These are phyloP conservation scores for Eucalyptus sideroxylon DNA, from an alignment of 345 rosid genomes.

Conservation along the genomic window DNA sequence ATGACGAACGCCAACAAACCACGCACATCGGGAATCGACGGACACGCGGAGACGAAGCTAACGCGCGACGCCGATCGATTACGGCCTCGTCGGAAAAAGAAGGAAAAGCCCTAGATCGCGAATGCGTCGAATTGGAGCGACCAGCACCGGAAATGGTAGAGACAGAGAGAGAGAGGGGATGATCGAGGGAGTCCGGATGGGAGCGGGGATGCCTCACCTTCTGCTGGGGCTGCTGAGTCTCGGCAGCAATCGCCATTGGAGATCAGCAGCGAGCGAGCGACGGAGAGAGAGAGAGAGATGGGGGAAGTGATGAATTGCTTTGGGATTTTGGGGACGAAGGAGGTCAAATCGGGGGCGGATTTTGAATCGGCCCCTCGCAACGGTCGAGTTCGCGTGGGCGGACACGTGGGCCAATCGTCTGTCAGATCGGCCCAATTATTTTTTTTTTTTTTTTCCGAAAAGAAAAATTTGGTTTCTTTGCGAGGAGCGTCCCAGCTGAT, in stretches of 20 bases:
- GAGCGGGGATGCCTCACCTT: slow-evolving; percentile 20
- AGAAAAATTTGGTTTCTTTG: neutral
- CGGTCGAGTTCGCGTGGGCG: slow-evolving; percentile 39
- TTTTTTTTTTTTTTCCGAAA: neutral
- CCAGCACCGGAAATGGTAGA: neutral
- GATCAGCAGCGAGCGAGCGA: neutral
- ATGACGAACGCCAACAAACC: neutral
- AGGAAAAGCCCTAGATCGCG: neutral
- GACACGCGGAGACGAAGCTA: neutral
- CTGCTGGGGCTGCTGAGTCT: slow-evolving; percentile 37
- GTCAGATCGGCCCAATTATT: neutral
- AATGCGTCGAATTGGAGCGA: neutral
- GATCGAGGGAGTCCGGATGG: neutral
- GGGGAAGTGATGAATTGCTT: neutral
- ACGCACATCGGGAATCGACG: neutral
- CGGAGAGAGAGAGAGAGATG: neutral
- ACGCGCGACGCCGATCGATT: neutral
- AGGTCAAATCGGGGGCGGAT: neutral
- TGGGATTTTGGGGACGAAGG: neutral
- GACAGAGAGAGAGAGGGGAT: neutral
- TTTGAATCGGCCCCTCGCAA: slow-evolving; percentile 9
- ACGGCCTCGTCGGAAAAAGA: neutral
- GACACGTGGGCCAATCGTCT: slow-evolving; percentile 37
- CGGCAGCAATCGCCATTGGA: slow-evolving; percentile 63
- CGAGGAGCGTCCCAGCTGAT: slow-evolving; percentile 19